Base-by-base conservation (phyloP, 495 filamentous ascomycete genomes). In the Cladorrhinum samala region DNA sequence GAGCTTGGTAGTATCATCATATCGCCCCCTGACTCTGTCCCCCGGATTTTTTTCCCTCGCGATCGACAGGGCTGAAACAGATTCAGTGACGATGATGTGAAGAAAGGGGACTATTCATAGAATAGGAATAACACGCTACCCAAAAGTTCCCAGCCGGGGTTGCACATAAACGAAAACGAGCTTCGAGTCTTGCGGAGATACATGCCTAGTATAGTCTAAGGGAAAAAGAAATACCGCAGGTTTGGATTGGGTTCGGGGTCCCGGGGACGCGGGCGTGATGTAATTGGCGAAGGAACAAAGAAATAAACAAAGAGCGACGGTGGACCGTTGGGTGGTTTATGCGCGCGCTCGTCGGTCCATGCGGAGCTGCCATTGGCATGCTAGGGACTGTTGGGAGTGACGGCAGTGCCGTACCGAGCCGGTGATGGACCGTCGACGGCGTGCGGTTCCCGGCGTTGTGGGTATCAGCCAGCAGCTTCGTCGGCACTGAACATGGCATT, bases 61-160 rank as follows among this genome's bases (percentile, higher is more conserved):
- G 60, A 63, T 63, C 58, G 52, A 49, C 60, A 58, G 52, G 60
- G 60, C 60, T 63, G 60, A 63, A 63, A 61, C 58, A 44, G 19
- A 2, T 44, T 24, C 37, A 38, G 42, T 24, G 38, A 50, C 25
- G 16, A 19, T 20, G 18, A 41, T 18, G 17, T 17, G 39, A 14
- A 17, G 20, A n/a, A n/a, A n/a, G 16, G 42, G 1, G 39, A 8
- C 30, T 37, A 14, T 6, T 37, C 6, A 37, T 14, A n/a, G n/a
- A n/a, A n/a, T 37, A 14, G 30, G 30, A 14, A 37, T 37, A 7
- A 37, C 30, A 37, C 7, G 30, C 6, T 37, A 37, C 14, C 14
- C 30, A 7, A 7, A 37, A 14, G 30, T 37, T 14, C 6, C 30
- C 6, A 7, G 30, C 30, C 14, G 7, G 30, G 7, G 7, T 37